Evolutionary conservation across 2,329 filamentous ascomycete species (phyloP), one percentile per base, ranked within the genome.

Genomic region (Fusarium odoratissimum): DNA sequence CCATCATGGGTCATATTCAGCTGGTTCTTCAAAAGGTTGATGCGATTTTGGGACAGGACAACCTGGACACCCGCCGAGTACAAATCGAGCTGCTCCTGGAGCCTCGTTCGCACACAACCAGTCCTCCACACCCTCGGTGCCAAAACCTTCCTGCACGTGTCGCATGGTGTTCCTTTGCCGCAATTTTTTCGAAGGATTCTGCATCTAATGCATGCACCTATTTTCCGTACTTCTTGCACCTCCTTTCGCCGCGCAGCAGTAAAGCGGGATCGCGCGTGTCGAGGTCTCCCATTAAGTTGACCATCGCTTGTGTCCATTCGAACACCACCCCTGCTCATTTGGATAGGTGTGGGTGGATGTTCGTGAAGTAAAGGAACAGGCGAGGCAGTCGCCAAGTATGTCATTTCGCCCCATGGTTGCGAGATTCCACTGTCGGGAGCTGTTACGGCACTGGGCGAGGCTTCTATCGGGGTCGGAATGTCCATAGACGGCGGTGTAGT

Each of bases 141-240:
- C 42, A 91, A 81, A 1, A 92, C 90, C 75, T 90, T 91, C 67
- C 86, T 86, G 70, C 90, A 92, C 3, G 90, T 89, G 59, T 88
- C 86, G 72, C 90, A 92, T 1, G 90, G 90, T 11, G 85, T 88
- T 37, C 89, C 90, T 65, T 86, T 87, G n/a, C 89, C 90, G 75
- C 90, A 92, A 3, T 89, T 90, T 81, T 92, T 92, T 64, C 90
- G 86, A 40, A 92, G 80, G 69, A 92, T 91, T 41, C 90, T 86
- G 75, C 90, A 92, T 48, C 90, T 84, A 58, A 91, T 91, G 73
- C 90, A 92, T 17, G 90, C 90, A 10, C 90, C 90, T 40, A 90
- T 86, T 74, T 90, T 90, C 30, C 90, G 87, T 28, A 92, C 88
- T 69, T 90, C 88, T 72, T 91, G 89, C 4, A 92, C 90, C 75